These are phyloP conservation scores for Parastagonospora avenae DNA, from an alignment of 2,329 filamentous ascomycete genomes.

Conservation along the genomic window DNA sequence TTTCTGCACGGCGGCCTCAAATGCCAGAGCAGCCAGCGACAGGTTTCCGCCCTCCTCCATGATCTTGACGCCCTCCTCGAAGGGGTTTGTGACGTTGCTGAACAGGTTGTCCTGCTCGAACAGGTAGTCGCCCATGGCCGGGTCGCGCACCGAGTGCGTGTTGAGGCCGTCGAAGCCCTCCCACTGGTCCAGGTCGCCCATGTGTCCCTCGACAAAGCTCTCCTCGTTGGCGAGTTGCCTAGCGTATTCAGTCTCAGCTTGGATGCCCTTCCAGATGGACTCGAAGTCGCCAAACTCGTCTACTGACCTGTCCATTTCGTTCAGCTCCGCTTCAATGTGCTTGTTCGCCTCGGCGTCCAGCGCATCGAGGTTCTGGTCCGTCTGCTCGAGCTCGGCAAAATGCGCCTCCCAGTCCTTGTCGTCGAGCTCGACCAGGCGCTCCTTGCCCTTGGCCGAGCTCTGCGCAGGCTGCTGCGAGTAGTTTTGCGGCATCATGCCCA, in stretches of 20 bases:
- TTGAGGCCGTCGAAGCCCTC: conserved; percentile 72
- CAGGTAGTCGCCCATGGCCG: conserved; percentile 84
- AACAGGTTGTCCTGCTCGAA: conserved; percentile 96
- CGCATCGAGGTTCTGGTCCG: conserved; percentile 58
- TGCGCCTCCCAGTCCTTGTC: conserved; percentile 95
- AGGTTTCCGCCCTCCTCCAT: conserved; percentile 94
- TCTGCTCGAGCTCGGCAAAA: conserved; percentile 83
- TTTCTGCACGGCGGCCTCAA: conserved; percentile 93
- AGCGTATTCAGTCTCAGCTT: conserved; percentile 73
- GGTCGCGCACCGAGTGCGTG: conserved; percentile 72
- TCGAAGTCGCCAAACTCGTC: conserved; percentile 90
- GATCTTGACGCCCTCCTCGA: conserved; percentile 90
- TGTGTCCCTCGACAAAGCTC: conserved; percentile 64
- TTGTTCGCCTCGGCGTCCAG: conserved; percentile 69
- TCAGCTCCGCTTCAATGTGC: conserved; percentile 83
- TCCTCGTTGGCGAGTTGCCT: conserved; percentile 72
- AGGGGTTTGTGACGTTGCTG: conserved; percentile 78
- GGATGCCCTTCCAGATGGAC: conserved; percentile 82
- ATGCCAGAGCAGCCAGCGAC: conserved; percentile 88
- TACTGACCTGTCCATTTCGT: conserved; percentile 86
- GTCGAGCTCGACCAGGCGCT: conserved; percentile 83
- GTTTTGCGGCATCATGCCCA: conserved; percentile 52
- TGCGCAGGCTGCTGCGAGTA: conserved; percentile 49
- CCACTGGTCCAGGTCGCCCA: conserved; percentile 82
- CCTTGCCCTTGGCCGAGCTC: conserved; percentile 77